Evolutionary conservation across 352 stramenopile genomes (phyloP).

Genomic region (Pythium aphanidermatum): DNA sequence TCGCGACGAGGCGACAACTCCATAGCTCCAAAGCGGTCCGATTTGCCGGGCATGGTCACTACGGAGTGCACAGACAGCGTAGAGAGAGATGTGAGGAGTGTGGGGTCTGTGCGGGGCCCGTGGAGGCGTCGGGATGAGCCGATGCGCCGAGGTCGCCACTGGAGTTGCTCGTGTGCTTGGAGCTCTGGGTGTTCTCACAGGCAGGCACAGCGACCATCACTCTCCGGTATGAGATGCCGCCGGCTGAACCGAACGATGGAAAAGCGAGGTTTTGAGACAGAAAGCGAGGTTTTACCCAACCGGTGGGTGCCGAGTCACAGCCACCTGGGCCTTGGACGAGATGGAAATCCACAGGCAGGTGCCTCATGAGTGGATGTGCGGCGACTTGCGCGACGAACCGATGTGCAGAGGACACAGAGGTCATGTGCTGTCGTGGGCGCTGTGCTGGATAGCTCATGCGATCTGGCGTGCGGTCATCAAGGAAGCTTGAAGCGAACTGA

Average conservation of each 20-base stretch:
- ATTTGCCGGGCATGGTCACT: conserved; percentile 17
- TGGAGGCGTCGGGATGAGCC: neutral
- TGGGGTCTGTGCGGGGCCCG: neutral
- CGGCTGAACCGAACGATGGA: neutral
- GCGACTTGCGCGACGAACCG: no score
- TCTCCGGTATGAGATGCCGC: conserved; percentile 5
- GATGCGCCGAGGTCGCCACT: neutral
- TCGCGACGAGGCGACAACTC: conserved; percentile 48
- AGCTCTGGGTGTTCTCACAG: no score
- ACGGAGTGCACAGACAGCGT: neutral
- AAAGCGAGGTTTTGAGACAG: neutral
- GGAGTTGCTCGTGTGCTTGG: no score
- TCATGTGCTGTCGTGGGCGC: no score
- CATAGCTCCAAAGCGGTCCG: conserved; percentile 37
- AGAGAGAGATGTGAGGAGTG: neutral
- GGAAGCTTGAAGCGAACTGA: neutral
- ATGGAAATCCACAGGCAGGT: no score
- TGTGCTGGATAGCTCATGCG: no score
- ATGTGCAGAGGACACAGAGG: no score
- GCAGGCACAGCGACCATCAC: conserved; percentile 10
- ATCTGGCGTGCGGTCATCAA: no score
- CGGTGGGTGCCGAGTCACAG: neutral
- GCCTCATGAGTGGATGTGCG: no score
- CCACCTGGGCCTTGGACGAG: no score
- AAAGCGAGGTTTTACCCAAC: conserved; percentile 5